phyloP scores from a whole-genome alignment of 108 stramenopile species.

The Aureococcus anophagefferens region DNA sequence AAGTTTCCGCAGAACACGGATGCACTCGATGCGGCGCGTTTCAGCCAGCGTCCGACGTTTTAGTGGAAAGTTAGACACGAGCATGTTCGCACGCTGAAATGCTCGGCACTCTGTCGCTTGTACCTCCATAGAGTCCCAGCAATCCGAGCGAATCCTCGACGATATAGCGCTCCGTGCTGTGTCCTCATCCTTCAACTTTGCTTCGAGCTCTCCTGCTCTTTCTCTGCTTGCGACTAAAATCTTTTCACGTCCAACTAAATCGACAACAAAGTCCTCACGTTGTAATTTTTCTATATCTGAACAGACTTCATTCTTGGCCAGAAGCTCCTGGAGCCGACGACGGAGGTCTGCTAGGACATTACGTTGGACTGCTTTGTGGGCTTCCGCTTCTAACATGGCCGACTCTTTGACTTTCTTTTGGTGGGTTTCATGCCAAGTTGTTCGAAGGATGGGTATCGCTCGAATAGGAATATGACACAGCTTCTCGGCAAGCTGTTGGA shows the following conservation, averaged over 20 bases:
- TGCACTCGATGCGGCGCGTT: too few relatives aligned
- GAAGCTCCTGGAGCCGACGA: constrained; percentile 5
- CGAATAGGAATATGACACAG: too few relatives aligned
- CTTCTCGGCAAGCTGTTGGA: too few relatives aligned
- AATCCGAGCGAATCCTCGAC: constrained; percentile 9
- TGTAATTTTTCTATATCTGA: constrained; percentile 19
- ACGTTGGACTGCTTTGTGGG: too few relatives aligned
- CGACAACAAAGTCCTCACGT: constrained; percentile 28
- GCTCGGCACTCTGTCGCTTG: background rate
- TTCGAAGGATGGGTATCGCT: too few relatives aligned
- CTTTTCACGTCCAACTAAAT: background rate
- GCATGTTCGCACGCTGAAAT: background rate
- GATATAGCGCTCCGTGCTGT: background rate
- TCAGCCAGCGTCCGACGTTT: background rate
- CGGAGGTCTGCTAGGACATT: background rate
- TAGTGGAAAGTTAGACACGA: constrained; percentile 19
- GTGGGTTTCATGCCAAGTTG: too few relatives aligned
- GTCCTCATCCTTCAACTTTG: constrained; percentile 5
- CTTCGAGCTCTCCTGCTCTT: background rate
- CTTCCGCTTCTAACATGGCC: too few relatives aligned
- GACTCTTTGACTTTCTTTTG: too few relatives aligned
- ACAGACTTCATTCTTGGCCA: constrained; percentile 8
- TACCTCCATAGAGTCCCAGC: constrained; percentile 27
- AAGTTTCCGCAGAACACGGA: constrained; percentile 10
- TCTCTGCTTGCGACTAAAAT: background rate